Percentiles rank a stretch among this genome's conserved stretches.
phyloP scores from a whole-genome alignment of 2,329 filamentous ascomycete genomes.

The Fusarium robinianum region DNA sequence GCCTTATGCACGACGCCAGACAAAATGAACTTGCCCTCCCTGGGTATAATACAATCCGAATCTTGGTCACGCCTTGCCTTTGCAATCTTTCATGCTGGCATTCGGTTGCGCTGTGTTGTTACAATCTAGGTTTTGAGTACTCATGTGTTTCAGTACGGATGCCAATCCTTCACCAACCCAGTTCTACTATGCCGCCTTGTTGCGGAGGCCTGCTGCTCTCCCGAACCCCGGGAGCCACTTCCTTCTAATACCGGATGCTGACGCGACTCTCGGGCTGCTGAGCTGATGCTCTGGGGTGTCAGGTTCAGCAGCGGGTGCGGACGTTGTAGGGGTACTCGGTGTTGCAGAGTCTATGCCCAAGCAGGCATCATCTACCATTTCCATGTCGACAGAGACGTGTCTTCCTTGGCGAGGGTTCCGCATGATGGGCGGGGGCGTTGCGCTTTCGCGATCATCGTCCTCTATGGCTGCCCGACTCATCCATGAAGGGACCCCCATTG shows the following conservation, averaged over 20 bases:
- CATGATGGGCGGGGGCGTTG: constrained; percentile 62
- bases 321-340: constrained; percentile 25
- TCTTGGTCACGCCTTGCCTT: constrained; percentile 18
- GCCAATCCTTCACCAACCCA: constrained; percentile 22
- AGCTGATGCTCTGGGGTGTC: constrained; percentile 20
- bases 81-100: constrained; percentile 1
- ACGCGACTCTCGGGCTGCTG: constrained; percentile 23
- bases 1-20: constrained; percentile 9
- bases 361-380: constrained; percentile 9
- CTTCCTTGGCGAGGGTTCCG: constrained; percentile 47
- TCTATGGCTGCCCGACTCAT: constrained; percentile 40
- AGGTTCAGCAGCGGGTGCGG: constrained; percentile 9
- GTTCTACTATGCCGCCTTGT: constrained; percentile 34
- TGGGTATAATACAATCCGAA: constrained; percentile 30
- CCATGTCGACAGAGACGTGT: constrained; percentile 33
- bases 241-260: constrained; percentile 38
- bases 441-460: constrained; percentile 52
- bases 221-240: constrained; percentile 46
- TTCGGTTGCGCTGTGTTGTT: constrained; percentile 10
- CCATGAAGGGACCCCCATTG: constrained; percentile 49
- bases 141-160: constrained; percentile 12
- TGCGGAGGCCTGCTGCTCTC: constrained; percentile 33
- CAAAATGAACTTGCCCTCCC: constrained; percentile 11
- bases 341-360: constrained; percentile 22
- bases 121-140: constrained; percentile 13